Evolutionary conservation across 495 filamentous ascomycete genomes (phyloP).

Genomic region (Aspergillus diversus): DNA sequence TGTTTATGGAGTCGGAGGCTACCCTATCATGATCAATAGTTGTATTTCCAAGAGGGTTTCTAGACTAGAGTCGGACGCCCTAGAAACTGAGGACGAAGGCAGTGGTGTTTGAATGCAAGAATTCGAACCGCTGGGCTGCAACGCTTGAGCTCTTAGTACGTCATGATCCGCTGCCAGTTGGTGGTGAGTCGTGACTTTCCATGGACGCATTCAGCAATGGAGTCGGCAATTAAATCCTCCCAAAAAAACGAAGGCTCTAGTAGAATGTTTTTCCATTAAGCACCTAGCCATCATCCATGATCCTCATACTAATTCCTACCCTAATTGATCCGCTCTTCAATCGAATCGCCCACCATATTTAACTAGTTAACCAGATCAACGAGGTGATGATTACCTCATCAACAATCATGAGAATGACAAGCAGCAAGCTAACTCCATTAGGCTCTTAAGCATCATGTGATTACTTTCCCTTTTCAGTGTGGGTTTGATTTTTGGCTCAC

Average conservation of each 20-base stretch:
- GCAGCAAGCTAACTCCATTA: not conserved
- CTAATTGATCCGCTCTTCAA: not conserved
- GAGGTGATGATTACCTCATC: not conserved
- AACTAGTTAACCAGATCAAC: too few species aligned
- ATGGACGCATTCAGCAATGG: slow-evolving; percentile 1
- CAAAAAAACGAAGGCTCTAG: not conserved
- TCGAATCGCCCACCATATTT: too few species aligned
- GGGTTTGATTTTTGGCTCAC: too few species aligned
- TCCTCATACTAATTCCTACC: not conserved
- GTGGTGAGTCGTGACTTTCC: not conserved
- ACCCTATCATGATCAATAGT: too few species aligned
- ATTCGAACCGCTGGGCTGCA: not conserved
- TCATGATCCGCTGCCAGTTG: not conserved
- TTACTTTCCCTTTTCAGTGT: not conserved
- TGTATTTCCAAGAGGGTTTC: too few species aligned
- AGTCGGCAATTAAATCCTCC: not conserved
- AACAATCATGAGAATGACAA: not conserved
- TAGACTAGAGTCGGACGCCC: not conserved
- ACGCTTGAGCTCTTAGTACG: not conserved
- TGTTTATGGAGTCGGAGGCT: too few species aligned
- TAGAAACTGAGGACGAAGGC: not conserved
- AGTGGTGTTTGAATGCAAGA: not conserved
- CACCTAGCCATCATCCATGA: not conserved
- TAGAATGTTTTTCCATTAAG: not conserved
- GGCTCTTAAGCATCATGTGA: not conserved